Evolutionary conservation across 2,329 filamentous ascomycete genomes (phyloP).

Genomic region (Elsinoe batatas): DNA sequence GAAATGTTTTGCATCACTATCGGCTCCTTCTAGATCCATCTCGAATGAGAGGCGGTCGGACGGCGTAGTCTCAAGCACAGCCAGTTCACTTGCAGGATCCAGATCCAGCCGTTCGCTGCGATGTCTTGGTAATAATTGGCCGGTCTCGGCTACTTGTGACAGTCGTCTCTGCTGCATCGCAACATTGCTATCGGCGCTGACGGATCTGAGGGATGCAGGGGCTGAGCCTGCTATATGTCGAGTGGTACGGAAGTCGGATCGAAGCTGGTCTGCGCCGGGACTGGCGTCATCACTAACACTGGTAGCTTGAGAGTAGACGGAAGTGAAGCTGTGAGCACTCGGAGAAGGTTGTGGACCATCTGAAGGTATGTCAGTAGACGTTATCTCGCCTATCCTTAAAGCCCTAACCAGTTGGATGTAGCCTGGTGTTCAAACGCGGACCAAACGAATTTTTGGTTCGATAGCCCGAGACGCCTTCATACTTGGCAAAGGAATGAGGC

Average conservation of each 20-base stretch:
- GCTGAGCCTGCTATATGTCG: not conserved
- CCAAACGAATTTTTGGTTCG: constrained; percentile 11
- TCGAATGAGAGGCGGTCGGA: constrained; percentile 6
- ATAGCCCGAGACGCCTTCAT: constrained; percentile 23
- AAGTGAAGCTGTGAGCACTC: constrained; percentile 24
- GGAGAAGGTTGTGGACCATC: constrained; percentile 24
- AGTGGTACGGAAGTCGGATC: not conserved
- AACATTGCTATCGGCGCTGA: constrained; percentile 5
- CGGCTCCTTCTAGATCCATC: constrained; percentile 1
- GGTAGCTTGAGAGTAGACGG: not conserved
- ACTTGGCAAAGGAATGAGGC: constrained; percentile 29
- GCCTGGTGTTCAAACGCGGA: not conserved
- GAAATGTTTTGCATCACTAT: constrained; percentile 10
- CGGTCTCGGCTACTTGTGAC: constrained; percentile 42
- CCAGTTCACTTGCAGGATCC: not conserved
- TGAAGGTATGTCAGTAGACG: constrained; percentile 17
- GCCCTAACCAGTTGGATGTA: not conserved
- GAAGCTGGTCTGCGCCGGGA: not conserved
- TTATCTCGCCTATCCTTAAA: not conserved
- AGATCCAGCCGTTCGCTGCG: constrained; percentile 19
- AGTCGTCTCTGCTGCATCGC: constrained; percentile 30
- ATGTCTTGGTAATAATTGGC: constrained; percentile 35
- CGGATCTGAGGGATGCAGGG: constrained; percentile 5
- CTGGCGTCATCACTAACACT: not conserved
- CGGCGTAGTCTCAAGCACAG: not conserved